Percentiles rank a stretch among this genome's conserved stretches.
These are phyloP conservation scores for Heliocybe sulcata DNA, from an alignment of 1,284 basidiomycete genomes.

Conservation along the genomic window DNA sequence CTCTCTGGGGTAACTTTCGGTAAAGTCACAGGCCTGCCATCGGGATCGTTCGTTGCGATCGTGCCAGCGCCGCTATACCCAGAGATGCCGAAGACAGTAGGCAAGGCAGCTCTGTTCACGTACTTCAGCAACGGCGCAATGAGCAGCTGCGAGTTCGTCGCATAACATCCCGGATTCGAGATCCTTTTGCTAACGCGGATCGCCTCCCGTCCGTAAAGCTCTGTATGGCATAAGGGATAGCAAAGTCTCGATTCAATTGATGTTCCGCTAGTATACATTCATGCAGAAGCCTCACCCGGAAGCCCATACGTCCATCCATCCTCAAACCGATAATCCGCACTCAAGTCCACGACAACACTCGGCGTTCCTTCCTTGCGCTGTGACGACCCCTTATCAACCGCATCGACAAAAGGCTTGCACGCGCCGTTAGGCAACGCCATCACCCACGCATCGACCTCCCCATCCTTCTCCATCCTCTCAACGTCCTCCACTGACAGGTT, in stretches of 20 bases:
- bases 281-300: constrained; percentile 77
- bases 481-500: constrained; percentile 78
- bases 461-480: constrained; percentile 79
- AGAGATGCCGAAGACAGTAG: constrained; percentile 89
- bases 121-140: constrained; percentile 83
- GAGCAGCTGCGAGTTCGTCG: constrained; percentile 89
- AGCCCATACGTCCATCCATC: constrained; percentile 95
- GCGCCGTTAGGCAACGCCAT: constrained; percentile 98
- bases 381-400: constrained; percentile 71
- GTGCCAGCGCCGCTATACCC: constrained; percentile 97
- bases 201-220: constrained; percentile 78
- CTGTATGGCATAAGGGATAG: constrained; percentile 41
- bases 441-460: constrained; percentile 93
- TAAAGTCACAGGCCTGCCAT: constrained; percentile 67
- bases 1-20: constrained; percentile 82
- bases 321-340: constrained; percentile 96
- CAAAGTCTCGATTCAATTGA: constrained; percentile 17
- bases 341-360: constrained; percentile 86
- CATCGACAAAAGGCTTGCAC: constrained; percentile 97
- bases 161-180: constrained; percentile 97
- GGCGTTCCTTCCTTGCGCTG: constrained; percentile 43
- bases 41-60: constrained; percentile 53
- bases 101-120: constrained; percentile 57
- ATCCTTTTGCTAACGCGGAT: constrained; percentile 77
- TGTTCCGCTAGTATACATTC: constrained; percentile 23